These are phyloP conservation scores for Camelina laxa DNA, from an alignment of 345 rosid genomes.

Conservation along the genomic window DNA sequence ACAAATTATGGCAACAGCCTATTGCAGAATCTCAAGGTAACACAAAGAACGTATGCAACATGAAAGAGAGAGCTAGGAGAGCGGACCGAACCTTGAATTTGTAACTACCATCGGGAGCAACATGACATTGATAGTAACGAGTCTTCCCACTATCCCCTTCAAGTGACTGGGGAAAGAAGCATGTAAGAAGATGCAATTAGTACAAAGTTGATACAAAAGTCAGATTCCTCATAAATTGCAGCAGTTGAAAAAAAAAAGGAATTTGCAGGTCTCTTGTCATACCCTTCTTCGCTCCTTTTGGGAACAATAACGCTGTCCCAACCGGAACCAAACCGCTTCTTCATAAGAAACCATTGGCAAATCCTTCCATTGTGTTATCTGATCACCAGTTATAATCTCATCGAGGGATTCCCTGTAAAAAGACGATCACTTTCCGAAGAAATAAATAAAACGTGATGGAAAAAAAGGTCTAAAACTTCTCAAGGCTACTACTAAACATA, in stretches of 20 bases:
- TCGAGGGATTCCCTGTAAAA: constrained; percentile 46
- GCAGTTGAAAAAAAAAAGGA: too few species aligned
- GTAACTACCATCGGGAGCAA: constrained; percentile 48
- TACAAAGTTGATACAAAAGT: too few species aligned
- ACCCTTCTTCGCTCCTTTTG: constrained; percentile 16
- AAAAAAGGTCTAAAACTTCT: too few species aligned
- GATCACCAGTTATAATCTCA: constrained; percentile 43
- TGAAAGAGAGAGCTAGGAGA: background rate
- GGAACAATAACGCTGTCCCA: background rate
- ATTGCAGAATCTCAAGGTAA: too few species aligned
- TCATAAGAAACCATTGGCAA: constrained; percentile 57
- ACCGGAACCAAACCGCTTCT: constrained; percentile 45
- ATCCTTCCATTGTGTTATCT: constrained; percentile 47
- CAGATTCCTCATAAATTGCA: too few species aligned
- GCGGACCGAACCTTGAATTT: constrained; percentile 57
- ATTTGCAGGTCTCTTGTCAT: background rate
- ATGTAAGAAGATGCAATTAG: background rate
- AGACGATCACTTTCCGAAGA: background rate
- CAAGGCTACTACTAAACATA: constrained; percentile 38
- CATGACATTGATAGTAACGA: constrained; percentile 60
- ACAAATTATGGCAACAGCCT: too few species aligned
- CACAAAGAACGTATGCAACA: too few species aligned
- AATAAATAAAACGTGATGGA: background rate
- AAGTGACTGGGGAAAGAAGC: constrained; percentile 44
- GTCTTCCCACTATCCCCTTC: constrained; percentile 61